These are phyloP conservation scores for Huntiella abstrusa DNA, from an alignment of 2,329 filamentous ascomycete species.

Conservation along the genomic window DNA sequence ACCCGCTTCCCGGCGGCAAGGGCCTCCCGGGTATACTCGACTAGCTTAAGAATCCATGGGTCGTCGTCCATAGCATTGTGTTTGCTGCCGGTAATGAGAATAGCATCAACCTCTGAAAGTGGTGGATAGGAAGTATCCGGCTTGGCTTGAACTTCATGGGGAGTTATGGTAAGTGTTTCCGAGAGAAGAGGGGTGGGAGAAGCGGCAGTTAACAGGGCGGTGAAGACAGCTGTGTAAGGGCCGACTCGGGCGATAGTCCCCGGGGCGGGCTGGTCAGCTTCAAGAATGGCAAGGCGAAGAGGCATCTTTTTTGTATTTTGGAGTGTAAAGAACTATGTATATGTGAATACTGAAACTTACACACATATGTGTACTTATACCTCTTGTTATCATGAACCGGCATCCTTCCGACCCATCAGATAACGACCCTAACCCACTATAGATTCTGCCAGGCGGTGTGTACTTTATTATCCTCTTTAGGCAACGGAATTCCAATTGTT, in stretches of 20 bases:
- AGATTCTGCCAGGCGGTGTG: no score
- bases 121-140: constrained; percentile 45
- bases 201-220: constrained; percentile 34
- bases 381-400: background rate
- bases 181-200: constrained; percentile 25
- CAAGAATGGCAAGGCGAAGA: constrained; percentile 68
- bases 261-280: constrained; percentile 63
- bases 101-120: constrained; percentile 57
- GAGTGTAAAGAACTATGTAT: background rate
- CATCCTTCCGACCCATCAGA: background rate
- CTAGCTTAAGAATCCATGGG: constrained; percentile 58
- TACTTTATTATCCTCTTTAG: no score
- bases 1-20: constrained; percentile 45
- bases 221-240: constrained; percentile 55
- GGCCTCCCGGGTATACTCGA: constrained; percentile 44
- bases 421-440: no score
- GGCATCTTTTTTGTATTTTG: constrained; percentile 17
- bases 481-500: no score
- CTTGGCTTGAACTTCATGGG: constrained; percentile 48
- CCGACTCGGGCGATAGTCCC: constrained; percentile 45
- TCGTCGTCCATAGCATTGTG: constrained; percentile 55
- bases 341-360: background rate
- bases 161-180: constrained; percentile 36
- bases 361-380: background rate
- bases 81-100: constrained; percentile 63